Evolutionary conservation across 345 rosid genomes (phyloP), one percentile per base, ranked within the genome.

Genomic region (Passiflora organensis): DNA sequence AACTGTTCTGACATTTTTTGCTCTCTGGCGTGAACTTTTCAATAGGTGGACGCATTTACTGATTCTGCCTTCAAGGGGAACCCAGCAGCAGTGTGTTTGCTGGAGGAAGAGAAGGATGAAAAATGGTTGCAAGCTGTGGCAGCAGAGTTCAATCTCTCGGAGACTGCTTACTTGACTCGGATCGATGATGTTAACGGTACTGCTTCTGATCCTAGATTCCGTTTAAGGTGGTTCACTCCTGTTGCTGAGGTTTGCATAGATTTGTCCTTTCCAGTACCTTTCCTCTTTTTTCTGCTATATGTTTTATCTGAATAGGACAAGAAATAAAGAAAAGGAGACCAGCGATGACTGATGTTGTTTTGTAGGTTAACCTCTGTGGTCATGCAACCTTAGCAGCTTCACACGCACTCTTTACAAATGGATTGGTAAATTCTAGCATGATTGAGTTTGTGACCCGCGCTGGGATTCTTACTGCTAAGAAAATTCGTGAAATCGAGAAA

Each of bases 381-480:
- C 98, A 91, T 67, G 98, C 82, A 41, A 91, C 96, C 22, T 63
- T 91, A 43, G 96, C 96, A 18, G 82, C 96, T 64, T 80, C 96
- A 1, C 90, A 91, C 54, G 22, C 61, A 22, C 81, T 86, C 28
- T 87, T 91, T 58, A 49, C 86, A 1, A 70, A 60, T 23, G 80
- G 76, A 32, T 69, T 75, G 67, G 80, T 84, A 19, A 53, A 66
- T 54, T 75, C 93, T 6, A 62, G 79, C 58, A 13, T 55, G 0
- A 66, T 91, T 56, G 95, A 91, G 71, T 91, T 86, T 59, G 78
- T 32, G 23, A 91, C 96, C 0, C 63, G 65, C 20, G 85, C 88
- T 14, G 84, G 96, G 46, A 64, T 81, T 63, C 72, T 91, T 1
- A 78, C 75, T 14, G 96, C 96, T 8, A 82, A 79, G 52, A 78